These are phyloP conservation scores for Starmera dryadoides DNA, from an alignment of 805 yeast genomes.

Conservation along the genomic window DNA sequence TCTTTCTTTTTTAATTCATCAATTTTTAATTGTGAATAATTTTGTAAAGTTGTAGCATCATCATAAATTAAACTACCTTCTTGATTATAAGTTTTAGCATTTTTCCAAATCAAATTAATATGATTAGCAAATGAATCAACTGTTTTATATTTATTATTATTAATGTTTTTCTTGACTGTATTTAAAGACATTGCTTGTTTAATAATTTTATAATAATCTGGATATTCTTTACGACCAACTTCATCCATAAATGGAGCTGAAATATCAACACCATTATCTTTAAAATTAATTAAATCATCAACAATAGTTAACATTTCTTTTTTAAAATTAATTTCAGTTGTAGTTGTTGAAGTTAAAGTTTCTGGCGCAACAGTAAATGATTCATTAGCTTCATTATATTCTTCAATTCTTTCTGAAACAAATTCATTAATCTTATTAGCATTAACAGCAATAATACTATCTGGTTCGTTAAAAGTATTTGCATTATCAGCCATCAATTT, in stretches of 20 bases:
- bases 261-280: constrained; percentile 28
- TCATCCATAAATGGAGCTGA: constrained; percentile 71
- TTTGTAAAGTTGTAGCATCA: constrained; percentile 59
- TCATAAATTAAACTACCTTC: constrained; percentile 63
- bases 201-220: constrained; percentile 73
- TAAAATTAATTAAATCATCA: constrained; percentile 14
- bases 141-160: constrained; percentile 42
- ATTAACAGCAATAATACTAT: constrained; percentile 58
- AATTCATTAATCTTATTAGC: constrained; percentile 49
- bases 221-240: constrained; percentile 63
- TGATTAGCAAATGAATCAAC: constrained; percentile 55
- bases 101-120: constrained; percentile 57
- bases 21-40: constrained; percentile 38
- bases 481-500: constrained; percentile 68
- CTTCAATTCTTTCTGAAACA: constrained; percentile 37
- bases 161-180: constrained; percentile 46
- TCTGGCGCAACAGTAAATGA: constrained; percentile 22
- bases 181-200: constrained; percentile 69
- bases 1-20: constrained; percentile 15
- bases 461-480: constrained; percentile 58
- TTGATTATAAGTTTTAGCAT: constrained; percentile 75
- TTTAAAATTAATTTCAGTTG: constrained; percentile 9
- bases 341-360: constrained; percentile 1
- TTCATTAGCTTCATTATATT: constrained; percentile 13
- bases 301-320: constrained; percentile 9